These are phyloP conservation scores for Tricholoma matsutake DNA, from an alignment of 768 basidiomycete genomes.

Conservation along the genomic window DNA sequence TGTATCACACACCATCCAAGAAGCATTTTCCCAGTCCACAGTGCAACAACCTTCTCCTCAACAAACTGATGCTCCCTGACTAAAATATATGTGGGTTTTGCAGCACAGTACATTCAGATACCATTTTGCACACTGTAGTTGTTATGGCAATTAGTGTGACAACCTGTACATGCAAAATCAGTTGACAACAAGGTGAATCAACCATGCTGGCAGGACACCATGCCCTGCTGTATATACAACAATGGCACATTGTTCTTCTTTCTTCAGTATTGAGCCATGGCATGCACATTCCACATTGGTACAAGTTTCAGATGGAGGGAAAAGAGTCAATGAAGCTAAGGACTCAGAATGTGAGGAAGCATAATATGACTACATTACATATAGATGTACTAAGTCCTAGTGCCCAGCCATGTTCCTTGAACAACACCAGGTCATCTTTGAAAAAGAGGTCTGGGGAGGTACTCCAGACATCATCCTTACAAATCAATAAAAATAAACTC, in stretches of 20 bases:
- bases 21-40: conserved; percentile 19
- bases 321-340: conserved; percentile 7
- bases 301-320: conserved; percentile 6
- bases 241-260: conserved; percentile 13
- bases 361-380: not conserved
- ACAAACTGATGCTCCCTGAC: conserved; percentile 27
- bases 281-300: conserved; percentile 3
- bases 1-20: conserved; percentile 14
- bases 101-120: conserved; percentile 17
- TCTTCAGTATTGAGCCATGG: conserved; percentile 11
- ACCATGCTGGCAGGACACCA: conserved; percentile 22
- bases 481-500: too few species aligned
- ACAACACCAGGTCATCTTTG: not conserved
- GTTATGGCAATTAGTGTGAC: conserved; percentile 20
- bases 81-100: conserved; percentile 19
- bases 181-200: conserved; percentile 19
- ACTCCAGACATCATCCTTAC: not conserved
- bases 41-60: conserved; percentile 12
- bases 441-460: not conserved
- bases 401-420: not conserved
- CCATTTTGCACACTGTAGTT: conserved; percentile 16
- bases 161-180: conserved; percentile 6
- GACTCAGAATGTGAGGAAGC: not conserved
- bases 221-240: conserved; percentile 16
- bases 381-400: not conserved